Percentiles rank a stretch among this genome's conserved stretches.
These are phyloP conservation scores for Lachnellula occidentalis DNA, from an alignment of 2,329 filamentous ascomycete genomes.

Conservation along the genomic window DNA sequence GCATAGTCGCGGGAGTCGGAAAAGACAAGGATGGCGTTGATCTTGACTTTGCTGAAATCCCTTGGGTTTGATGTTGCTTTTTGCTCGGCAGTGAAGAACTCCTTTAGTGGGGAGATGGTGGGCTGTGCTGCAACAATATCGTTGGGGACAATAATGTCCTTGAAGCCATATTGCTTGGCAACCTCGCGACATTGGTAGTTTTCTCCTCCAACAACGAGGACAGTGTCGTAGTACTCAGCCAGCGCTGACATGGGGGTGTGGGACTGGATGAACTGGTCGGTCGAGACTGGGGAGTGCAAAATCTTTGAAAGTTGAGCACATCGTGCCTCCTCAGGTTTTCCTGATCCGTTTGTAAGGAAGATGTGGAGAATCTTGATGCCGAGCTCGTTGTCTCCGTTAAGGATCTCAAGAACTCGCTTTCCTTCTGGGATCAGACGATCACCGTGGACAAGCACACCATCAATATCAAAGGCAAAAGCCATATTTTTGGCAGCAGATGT, in stretches of 20 bases:
- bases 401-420: conserved; percentile 59
- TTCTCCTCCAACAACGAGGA: conserved; percentile 70
- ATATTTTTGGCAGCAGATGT: conserved; percentile 69
- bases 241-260: conserved; percentile 74
- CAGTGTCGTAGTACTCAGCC: conserved; percentile 70
- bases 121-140: conserved; percentile 67
- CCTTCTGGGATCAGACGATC: conserved; percentile 66
- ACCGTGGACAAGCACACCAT: conserved; percentile 70
- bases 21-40: conserved; percentile 71
- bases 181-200: conserved; percentile 70
- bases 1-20: conserved; percentile 69
- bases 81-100: conserved; percentile 61
- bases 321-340: conserved; percentile 62
- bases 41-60: conserved; percentile 67
- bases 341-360: conserved; percentile 69
- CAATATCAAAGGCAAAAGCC: conserved; percentile 75
- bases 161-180: conserved; percentile 68
- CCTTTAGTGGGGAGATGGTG: conserved; percentile 62
- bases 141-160: conserved; percentile 67
- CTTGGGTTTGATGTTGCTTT: conserved; percentile 60
- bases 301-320: conserved; percentile 64
- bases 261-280: conserved; percentile 71
- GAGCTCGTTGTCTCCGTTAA: conserved; percentile 71
- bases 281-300: conserved; percentile 57
- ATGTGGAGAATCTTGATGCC: conserved; percentile 74